These are phyloP conservation scores for Penicillium chermesinum DNA, from an alignment of 495 filamentous ascomycete genomes.

Conservation along the genomic window DNA sequence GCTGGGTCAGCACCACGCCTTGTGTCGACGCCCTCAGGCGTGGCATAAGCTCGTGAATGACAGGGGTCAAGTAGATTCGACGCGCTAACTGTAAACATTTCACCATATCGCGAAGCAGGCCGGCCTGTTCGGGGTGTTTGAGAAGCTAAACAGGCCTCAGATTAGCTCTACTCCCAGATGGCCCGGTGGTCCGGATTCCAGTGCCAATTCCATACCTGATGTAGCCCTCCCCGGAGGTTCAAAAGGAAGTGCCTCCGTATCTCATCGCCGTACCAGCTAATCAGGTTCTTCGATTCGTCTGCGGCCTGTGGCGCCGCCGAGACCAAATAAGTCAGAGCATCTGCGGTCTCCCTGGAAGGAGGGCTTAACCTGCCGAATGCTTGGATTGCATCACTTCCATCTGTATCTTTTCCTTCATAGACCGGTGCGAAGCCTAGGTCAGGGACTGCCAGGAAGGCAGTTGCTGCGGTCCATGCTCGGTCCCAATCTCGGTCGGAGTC, in stretches of 20 bases:
- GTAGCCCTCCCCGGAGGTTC: conserved; percentile 36
- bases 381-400: conserved; percentile 26
- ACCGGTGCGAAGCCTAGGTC: conserved; percentile 27
- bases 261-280: conserved; percentile 51
- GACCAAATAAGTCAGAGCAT: conserved; percentile 40
- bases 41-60: conserved; percentile 37
- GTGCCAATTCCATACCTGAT: conserved; percentile 34
- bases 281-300: conserved; percentile 19
- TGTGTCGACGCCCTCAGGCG: conserved; percentile 22
- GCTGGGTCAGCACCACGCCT: conserved; percentile 41
- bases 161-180: too few species aligned
- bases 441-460: conserved; percentile 55
- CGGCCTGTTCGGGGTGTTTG: conserved; percentile 16
- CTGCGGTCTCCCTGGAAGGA: conserved; percentile 28
- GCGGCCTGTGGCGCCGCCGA: conserved; percentile 10
- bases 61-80: conserved; percentile 42
- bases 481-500: conserved; percentile 58
- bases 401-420: conserved; percentile 17
- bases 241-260: conserved; percentile 47
- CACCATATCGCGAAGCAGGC: conserved; percentile 36
- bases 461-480: conserved; percentile 64
- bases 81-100: conserved; percentile 40
- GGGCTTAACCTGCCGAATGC: conserved; percentile 28
- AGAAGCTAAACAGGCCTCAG: conserved; percentile 29
- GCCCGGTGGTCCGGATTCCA: too few species aligned